Evolutionary conservation across 805 yeast species (phyloP), one percentile per base, ranked within the genome.

Genomic region (Peterozyma toletana): DNA sequence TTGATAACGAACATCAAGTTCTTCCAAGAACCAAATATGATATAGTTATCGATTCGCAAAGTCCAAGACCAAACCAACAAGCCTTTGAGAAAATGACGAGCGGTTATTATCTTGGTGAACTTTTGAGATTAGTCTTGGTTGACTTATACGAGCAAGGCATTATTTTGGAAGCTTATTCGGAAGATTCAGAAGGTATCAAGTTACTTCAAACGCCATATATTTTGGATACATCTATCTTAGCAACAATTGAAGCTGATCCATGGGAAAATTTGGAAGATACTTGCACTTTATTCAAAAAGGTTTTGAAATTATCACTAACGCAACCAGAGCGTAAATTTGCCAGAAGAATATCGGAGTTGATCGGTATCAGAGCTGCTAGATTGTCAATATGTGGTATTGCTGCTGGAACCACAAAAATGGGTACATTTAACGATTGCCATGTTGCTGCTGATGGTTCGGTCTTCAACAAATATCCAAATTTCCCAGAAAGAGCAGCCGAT

Each of bases 361-460:
- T 91, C 54, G 99, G 98, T 54, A 86, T 84, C 47, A 83, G 99
- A 70, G 81, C 97, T 37, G 91, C 99, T 27, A 83, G 99, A 66
- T 74, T 93, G 55, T 84, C 96, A 17, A 84, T 89, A 49, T 90
- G 97, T 71, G 99, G 99, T 65, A 87, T 93, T 54, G 96, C 96
- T 50, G 99, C 97, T 48, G 27, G 27, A 5, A 21, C 27, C 55
- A 85, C 95, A 63, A 78, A 83, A 64, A 93, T 93, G 82, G 84
- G 93, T 75, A 80, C 78, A 52, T 77, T 84, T 73, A 64, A 65
- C 50, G 75, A 83, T 39, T 87, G 82, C 45, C 96, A 89, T 62
- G 85, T 88, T 66, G 99, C 99, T 47, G 97, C 98, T 50, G 99
- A 93, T 63, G 99, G 99, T 56, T 88, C 97, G 14, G 98, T 93